phyloP scores from a whole-genome alignment of 2,329 filamentous ascomycete species.

The Capronia americana region DNA sequence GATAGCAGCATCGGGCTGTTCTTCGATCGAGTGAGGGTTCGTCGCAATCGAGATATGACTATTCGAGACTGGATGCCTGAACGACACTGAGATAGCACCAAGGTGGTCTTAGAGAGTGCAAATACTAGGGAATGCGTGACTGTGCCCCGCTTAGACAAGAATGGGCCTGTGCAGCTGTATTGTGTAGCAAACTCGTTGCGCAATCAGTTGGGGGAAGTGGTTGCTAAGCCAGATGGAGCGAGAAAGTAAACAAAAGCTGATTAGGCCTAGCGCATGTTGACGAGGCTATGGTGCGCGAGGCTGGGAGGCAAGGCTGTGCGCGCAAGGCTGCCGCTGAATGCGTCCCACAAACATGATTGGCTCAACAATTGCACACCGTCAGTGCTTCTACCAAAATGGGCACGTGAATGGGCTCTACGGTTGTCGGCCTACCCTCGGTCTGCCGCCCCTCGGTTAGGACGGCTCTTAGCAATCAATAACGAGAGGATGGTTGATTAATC shows the following conservation, averaged over 20 bases:
- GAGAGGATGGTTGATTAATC: conserved; percentile 16
- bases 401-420: neutral
- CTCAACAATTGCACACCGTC: neutral
- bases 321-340: neutral
- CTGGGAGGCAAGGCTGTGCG: neutral
- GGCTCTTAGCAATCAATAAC: conserved; percentile 20
- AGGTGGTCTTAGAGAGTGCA: neutral
- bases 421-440: neutral
- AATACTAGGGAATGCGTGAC: neutral
- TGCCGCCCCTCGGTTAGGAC: conserved; percentile 11
- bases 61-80: neutral
- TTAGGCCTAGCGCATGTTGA: neutral
- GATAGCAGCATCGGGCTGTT: neutral
- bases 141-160: neutral
- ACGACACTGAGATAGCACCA: neutral
- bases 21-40: neutral
- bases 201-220: neutral
- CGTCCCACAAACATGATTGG: neutral
- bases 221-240: conserved; percentile 4
- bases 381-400: neutral
- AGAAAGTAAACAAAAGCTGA: conserved; percentile 6
- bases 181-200: neutral
- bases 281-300: neutral
- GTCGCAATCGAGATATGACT: neutral
- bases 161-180: neutral